These are phyloP conservation scores for Sicyos baderoa DNA, from an alignment of 306 rosid genomes.

Conservation along the genomic window DNA sequence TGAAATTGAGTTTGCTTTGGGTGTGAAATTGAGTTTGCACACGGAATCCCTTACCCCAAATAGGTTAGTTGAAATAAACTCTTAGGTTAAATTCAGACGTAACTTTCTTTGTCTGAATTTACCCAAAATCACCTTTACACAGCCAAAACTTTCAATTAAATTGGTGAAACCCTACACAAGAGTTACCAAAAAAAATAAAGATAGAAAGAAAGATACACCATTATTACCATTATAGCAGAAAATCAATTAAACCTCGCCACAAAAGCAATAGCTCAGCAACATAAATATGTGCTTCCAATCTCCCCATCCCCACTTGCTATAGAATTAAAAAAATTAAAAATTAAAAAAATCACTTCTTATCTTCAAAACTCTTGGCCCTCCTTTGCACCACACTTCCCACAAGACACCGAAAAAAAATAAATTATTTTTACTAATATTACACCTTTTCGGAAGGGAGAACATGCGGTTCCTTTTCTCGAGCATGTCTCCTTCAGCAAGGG, in stretches of 20 bases:
- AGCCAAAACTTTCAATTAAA: neutral
- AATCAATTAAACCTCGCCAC: neutral
- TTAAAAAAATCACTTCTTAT: neutral
- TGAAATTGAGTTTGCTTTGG: neutral
- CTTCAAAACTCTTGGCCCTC: neutral
- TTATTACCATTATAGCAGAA: neutral
- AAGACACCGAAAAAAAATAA: no score
- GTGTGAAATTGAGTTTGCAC: neutral
- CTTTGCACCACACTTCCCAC: slow-evolving; percentile 1
- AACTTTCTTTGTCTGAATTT: slow-evolving; percentile 2
- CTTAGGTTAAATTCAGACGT: no score
- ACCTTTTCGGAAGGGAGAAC: neutral
- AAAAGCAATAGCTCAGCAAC: no score
- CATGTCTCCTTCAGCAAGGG: neutral
- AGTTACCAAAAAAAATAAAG: neutral
- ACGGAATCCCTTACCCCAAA: neutral
- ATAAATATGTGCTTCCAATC: no score
- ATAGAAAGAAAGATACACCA: neutral
- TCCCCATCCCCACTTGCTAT: no score
- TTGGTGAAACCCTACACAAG: neutral
- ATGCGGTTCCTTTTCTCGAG: neutral
- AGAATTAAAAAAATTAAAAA: no score
- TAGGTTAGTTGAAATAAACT: neutral
- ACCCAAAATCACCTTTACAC: neutral
- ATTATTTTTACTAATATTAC: no score